These are phyloP conservation scores for Mariannaea elegans DNA, from an alignment of 2,329 filamentous ascomycete species.

Conservation along the genomic window DNA sequence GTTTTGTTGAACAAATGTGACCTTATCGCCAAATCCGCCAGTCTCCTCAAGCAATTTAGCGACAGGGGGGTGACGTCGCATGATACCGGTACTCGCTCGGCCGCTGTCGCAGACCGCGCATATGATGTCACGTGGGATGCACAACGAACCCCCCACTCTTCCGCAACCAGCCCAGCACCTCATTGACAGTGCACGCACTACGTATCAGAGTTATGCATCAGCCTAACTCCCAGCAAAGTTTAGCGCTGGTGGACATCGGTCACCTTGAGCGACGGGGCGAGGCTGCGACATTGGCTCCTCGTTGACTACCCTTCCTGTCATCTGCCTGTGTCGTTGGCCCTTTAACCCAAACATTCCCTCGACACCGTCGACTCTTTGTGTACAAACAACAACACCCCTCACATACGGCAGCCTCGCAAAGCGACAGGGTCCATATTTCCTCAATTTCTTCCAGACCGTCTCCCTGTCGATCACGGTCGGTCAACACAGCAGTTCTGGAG, in stretches of 20 bases:
- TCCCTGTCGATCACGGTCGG: conserved; percentile 11
- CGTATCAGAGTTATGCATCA: conserved; percentile 39
- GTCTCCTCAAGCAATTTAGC: conserved; percentile 6
- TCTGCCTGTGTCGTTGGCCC: conserved; percentile 30
- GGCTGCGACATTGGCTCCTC: conserved; percentile 39
- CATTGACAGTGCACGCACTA: background rate
- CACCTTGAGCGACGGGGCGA: conserved; percentile 39
- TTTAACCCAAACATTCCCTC: conserved; percentile 36
- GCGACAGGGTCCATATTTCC: background rate
- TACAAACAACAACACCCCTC: background rate
- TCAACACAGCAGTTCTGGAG: conserved; percentile 6
- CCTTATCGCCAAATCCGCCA: conserved; percentile 14
- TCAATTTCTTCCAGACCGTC: background rate
- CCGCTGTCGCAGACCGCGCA: conserved; percentile 1
- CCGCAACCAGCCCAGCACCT: background rate
- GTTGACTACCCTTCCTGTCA: conserved; percentile 29
- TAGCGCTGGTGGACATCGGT: conserved; percentile 29
- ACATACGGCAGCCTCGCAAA: background rate
- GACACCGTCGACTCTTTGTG: conserved; percentile 6
- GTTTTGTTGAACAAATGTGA: conserved; percentile 8
- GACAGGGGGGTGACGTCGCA: conserved; percentile 30
- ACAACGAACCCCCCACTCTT: conserved; percentile 27
- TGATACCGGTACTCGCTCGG: conserved; percentile 19
- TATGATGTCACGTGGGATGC: conserved; percentile 44
- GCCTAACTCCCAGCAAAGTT: conserved; percentile 27